Base-by-base conservation (phyloP, 1,284 basidiomycete genomes). In the Irpex sp. region DNA sequence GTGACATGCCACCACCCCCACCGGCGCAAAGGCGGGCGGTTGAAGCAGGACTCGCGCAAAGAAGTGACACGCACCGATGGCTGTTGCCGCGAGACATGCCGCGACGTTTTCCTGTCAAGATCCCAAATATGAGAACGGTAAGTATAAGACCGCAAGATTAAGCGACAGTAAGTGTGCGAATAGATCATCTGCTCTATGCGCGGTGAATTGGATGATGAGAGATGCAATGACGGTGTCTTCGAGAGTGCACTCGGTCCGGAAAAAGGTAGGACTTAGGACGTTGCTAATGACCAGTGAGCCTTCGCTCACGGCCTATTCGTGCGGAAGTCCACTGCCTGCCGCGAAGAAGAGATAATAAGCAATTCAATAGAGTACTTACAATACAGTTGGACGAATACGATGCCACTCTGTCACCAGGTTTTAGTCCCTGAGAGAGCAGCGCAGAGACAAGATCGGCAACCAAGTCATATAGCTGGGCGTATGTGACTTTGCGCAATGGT, bases 301-400 rank as follows among this genome's bases (percentile, higher is more conserved):
- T 2, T 7, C 28, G 28, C 28, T 1, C 7, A 33, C 28, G 28
- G 28, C 28, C 28, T 33, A 33, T 33, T 7, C 28, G 7, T 33
- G 28, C 28, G 28, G 28, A 33, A 33, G 1, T 33, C 28, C 28
- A 33, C 28, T 33, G 28, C 28, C 28, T 33, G 28, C 28, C 28
- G 28, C 28, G 7, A 33, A 33, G 28, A 33, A 33, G 28, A 33
- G 28, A 33, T 33, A 33, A 33, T 33, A 33, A 33, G 28, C 6
- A 33, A 33, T 51, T 21, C 33, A n/a, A 45, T 58, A 51, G 56
- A 16, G 23, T 57, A 79, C 85, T 69, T 69, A 88, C 88, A 59
- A 91, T 83, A 69, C 86, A 88, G 73, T 93, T 94, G 18, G 88
- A 88, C 21, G 89, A 85, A 74, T 94, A 95, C 56, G 87, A 88